Evolutionary conservation across 2,329 filamentous ascomycete species (phyloP), one percentile per base, ranked within the genome.

Genomic region (Exutisphaerella laricina): DNA sequence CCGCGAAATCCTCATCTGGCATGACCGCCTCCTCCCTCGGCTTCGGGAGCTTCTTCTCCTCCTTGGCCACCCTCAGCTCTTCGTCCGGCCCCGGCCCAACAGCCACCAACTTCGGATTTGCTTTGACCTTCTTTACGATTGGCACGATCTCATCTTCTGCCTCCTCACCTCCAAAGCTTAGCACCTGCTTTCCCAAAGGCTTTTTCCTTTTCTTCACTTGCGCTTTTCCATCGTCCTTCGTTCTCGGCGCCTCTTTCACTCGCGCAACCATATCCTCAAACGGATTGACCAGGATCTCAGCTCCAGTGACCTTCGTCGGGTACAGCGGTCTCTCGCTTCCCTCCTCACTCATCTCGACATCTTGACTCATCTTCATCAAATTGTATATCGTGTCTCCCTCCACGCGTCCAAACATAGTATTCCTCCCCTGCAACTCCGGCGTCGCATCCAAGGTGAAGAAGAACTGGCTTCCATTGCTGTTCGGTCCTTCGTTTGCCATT

Each of bases 361-460:
- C 79, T 62, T 97, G 89, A 14, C 85, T 88, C 74, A 97, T 95
- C 67, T 89, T 94, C 60, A 89, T 82, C 59, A 98, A 66, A 64
- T 96, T 97, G 69, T 94, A 98, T 42, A 98, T 92, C 12, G 90
- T 96, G 53, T 97, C 88, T 20, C 90, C 92, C 25, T 85, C 88
- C 32, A 98, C 78, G 43, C 92, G 76, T 13, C 92, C 92, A 70
- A 98, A 97, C 64, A 97, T 70, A 0, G 92, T 97, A 65, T 96
- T 96, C 67, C 86, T 87, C 39, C 84, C 85, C 55, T 84, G 87
- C 58, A 98, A 65, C 70, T 97, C 88, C 18, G 88, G 82, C 17
- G 89, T 88, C 41, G 73, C 72, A 50, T 80, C 88, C 40, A 98
- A 69, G 0, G 92, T 97, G 49, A 98, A 82, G 70, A 98, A 98